Evolutionary conservation across 345 rosid species (phyloP), one percentile per base, ranked within the genome.

Genomic region (Eucalyptus curtisii): DNA sequence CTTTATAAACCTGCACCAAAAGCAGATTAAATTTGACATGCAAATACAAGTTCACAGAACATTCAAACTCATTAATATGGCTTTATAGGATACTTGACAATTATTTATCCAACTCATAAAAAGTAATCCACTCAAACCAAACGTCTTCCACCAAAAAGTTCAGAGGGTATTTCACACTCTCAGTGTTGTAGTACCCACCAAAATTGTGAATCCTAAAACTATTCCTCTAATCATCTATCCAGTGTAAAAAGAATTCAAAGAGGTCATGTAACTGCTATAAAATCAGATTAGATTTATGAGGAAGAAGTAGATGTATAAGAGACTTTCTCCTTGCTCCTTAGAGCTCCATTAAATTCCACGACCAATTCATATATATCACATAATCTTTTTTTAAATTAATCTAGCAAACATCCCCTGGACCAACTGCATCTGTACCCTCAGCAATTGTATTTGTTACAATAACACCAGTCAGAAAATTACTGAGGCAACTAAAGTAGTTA

Each of bases 1-100:
- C 96, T 97, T 97, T 91, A 98, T 92, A 88, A 91, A 96, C 95
- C 99, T 98, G 91, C 87, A 92, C 90, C 47, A 68, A 44, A 48
- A 27, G 47, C 37, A 52, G 12, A 10, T 44, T 22, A 53, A 49
- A 52, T 33, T 55, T 25, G 47, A 49, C 52, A 31, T 45, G 24
- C 25, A 37, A 33, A 25, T 80, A 61, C 27, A 86, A 71, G 82
- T 37, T 19, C 82, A 10, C 42, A 20, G 47, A 20, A 68, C 40
- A 19, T 87, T 47, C 80, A 87, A 68, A 48, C 37, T 71, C 45
- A 71, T 71, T 37, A 5, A 14, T 86, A 86, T 86, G 37, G 87
- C 47, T 55, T 86, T 40, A 37, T 24, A 76, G 82, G 82, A 37
- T 76, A 76, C 8, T 71, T 37, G 82, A 37, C 47, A 76, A 76